Evolutionary conservation across 176 grass and related monocot species (phyloP).

Genomic region (Typha latifolia): DNA sequence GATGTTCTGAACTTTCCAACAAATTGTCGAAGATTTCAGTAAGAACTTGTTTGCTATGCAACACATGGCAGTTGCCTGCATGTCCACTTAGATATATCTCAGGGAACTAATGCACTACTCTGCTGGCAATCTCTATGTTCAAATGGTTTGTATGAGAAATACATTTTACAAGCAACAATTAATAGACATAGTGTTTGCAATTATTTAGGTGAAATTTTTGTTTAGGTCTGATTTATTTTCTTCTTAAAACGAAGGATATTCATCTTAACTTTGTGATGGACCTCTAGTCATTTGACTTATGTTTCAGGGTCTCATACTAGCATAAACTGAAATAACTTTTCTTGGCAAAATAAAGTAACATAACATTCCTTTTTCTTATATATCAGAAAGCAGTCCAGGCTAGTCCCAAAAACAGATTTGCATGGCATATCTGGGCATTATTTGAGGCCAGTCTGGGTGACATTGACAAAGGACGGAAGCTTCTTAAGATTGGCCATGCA

Average conservation of each 20-base stretch:
- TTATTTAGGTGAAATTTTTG: neutral
- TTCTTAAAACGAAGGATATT: too few species aligned
- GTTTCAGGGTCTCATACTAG: neutral
- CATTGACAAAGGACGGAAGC: conserved; percentile 74
- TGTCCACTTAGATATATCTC: conserved; percentile 1
- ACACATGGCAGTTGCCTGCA: neutral
- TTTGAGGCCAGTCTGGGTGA: conserved; percentile 75
- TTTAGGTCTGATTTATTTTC: too few species aligned
- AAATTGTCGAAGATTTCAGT: neutral
- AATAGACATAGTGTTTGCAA: neutral
- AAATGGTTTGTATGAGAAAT: neutral
- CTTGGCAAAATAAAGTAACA: neutral
- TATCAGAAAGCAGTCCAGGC: conserved; percentile 77
- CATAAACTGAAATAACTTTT: neutral
- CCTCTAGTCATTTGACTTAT: neutral
- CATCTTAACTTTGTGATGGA: neutral
- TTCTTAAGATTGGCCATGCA: conserved; percentile 92
- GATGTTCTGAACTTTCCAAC: neutral
- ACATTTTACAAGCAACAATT: neutral
- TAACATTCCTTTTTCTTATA: conserved; percentile 9
- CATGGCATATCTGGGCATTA: conserved; percentile 96
- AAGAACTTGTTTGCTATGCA: neutral
- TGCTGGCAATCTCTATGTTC: neutral
- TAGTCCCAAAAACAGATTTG: conserved; percentile 96
- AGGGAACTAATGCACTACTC: neutral